Conservation (phyloP, 495 filamentous ascomycete species). For the Xylona heveae region DNA sequence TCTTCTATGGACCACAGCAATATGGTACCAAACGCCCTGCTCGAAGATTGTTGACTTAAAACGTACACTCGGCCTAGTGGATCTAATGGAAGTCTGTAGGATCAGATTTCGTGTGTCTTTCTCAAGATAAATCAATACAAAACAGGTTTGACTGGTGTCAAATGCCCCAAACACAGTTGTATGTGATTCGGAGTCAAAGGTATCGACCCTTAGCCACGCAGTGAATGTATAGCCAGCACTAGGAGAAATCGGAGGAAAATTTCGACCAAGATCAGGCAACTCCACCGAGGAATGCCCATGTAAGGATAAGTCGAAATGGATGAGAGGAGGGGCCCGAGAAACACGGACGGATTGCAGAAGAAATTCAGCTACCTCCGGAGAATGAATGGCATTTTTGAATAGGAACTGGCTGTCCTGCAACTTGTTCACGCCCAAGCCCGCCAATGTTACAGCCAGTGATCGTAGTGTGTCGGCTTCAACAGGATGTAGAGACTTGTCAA, state of each 20-base stretch:
- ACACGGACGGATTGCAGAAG: constrained; percentile 48
- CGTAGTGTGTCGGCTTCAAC: constrained; percentile 30
- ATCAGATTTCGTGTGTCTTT: constrained; percentile 91
- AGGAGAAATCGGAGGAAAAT: constrained; percentile 57
- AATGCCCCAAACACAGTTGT: constrained; percentile 94
- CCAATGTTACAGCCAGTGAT: constrained; percentile 33
- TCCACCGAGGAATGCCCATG: constrained; percentile 81
- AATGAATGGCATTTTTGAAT: constrained; percentile 40
- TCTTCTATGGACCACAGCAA: constrained; percentile 64
- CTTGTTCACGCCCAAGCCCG: constrained; percentile 47
- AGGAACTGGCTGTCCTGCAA: constrained; percentile 64
- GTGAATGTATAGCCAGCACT: constrained; percentile 69
- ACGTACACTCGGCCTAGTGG: constrained; percentile 67
- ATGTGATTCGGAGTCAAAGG: constrained; percentile 65
- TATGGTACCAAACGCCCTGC: constrained; percentile 70
- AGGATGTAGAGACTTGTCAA: constrained; percentile 20
- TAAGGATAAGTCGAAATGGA: constrained; percentile 83
- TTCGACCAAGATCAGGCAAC: constrained; percentile 54
- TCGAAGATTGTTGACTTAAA: constrained; percentile 70
- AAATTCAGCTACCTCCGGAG: constrained; percentile 42
- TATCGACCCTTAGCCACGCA: constrained; percentile 70
- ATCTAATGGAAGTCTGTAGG: constrained; percentile 82
- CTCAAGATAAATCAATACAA: constrained; percentile 82
- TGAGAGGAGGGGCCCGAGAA: constrained; percentile 56
- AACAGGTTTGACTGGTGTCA: constrained; percentile 81